phyloP scores from a whole-genome alignment of 352 stramenopile species.

The Pythium phragmiticola region DNA sequence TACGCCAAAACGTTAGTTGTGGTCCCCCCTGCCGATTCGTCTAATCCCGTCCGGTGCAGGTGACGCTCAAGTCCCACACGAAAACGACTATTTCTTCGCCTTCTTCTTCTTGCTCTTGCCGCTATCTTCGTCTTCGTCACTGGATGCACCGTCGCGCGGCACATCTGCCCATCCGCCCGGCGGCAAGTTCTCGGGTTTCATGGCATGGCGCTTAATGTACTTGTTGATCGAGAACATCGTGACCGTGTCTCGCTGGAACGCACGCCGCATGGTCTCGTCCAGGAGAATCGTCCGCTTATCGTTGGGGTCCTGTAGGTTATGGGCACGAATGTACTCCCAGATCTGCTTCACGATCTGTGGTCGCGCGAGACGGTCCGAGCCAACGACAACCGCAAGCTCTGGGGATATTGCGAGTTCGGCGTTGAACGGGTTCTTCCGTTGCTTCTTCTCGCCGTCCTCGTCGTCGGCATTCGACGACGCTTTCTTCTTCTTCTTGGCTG shows the following conservation, averaged over 20 bases:
- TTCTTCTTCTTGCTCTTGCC: slow-evolving; percentile 23
- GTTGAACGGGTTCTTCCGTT: slow-evolving; percentile 70
- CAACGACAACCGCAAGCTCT: slow-evolving; percentile 73
- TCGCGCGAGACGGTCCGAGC: slow-evolving; percentile 80
- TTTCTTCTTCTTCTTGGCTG: slow-evolving; percentile 63
- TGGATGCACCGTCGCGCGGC: slow-evolving; percentile 70
- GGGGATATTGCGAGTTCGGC: slow-evolving; percentile 73
- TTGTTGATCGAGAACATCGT: slow-evolving; percentile 92
- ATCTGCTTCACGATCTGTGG: slow-evolving; percentile 93
- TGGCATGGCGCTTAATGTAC: slow-evolving; percentile 84
- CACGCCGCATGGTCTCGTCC: slow-evolving; percentile 82
- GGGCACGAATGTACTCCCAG: slow-evolving; percentile 95
- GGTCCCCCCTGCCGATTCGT: slow-evolving; percentile 1
- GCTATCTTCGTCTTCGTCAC: slow-evolving; percentile 70
- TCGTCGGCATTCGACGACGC: slow-evolving; percentile 27
- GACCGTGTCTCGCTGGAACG: slow-evolving; percentile 83
- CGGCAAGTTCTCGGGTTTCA: slow-evolving; percentile 66
- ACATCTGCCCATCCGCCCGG: slow-evolving; percentile 70
- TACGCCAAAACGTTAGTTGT: slow-evolving; percentile 2
- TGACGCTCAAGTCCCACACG: neutral
- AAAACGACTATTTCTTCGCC: slow-evolving; percentile 24
- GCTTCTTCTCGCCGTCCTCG: slow-evolving; percentile 53
- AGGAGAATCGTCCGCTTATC: slow-evolving; percentile 94
- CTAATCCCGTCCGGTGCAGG: neutral
- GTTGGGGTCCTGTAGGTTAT: slow-evolving; percentile 93